A percentile compares a stretch with the other conserved stretches of the same genome.
phyloP scores from a whole-genome alignment of 192 early-diverging fungal genomes.

The Coemansia brasiliensis region DNA sequence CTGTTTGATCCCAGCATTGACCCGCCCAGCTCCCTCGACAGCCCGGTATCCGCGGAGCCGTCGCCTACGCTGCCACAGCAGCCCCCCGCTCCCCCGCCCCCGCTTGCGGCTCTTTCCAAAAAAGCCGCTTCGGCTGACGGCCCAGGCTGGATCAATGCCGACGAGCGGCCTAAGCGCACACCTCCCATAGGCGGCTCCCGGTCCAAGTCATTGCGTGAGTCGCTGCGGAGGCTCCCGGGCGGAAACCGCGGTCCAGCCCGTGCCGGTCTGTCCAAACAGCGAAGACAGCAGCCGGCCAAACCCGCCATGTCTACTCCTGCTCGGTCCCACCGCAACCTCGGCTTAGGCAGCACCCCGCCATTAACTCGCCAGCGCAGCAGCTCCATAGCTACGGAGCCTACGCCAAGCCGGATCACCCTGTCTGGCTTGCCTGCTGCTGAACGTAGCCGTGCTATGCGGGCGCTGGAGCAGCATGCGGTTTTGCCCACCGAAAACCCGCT shows the following conservation, averaged over 20 bases:
- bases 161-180: background rate
- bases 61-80: background rate
- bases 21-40: slow-evolving; percentile 8
- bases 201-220: slow-evolving; percentile 27
- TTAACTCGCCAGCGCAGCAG: background rate
- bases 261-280: slow-evolving; percentile 27
- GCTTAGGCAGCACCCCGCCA: background rate
- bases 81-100: background rate
- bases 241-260: slow-evolving; percentile 30
- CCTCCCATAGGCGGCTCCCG: background rate
- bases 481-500: slow-evolving; percentile 34
- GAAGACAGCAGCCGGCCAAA: background rate
- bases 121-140: slow-evolving; percentile 6
- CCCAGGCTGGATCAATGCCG: slow-evolving; percentile 25
- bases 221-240: slow-evolving; percentile 21
- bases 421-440: slow-evolving; percentile 19
- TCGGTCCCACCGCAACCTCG: background rate
- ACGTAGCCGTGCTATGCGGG: background rate
- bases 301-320: background rate
- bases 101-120: background rate
- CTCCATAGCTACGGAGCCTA: background rate
- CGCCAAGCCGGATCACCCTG: slow-evolving; percentile 4
- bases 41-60: background rate
- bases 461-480: slow-evolving; percentile 9
- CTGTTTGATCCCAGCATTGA: slow-evolving; percentile 13